These are phyloP conservation scores for Geranomyces variabilis DNA, from an alignment of 192 early-diverging fungal genomes.

Conservation along the genomic window DNA sequence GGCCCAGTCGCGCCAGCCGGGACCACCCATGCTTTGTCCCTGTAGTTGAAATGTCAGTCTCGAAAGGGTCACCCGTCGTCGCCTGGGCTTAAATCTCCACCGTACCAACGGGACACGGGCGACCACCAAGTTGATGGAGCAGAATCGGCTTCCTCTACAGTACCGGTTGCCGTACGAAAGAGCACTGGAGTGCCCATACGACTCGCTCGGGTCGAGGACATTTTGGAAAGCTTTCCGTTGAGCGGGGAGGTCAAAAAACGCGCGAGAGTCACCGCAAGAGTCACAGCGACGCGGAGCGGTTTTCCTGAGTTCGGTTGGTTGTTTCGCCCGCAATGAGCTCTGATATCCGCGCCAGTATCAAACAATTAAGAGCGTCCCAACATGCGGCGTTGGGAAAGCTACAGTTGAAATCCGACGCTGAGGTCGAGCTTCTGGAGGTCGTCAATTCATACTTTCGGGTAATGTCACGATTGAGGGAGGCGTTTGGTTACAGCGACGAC, in stretches of 20 bases:
- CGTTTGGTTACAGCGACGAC: neutral
- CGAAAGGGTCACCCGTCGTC: neutral
- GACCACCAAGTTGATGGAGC: neutral
- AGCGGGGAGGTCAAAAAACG: too few species aligned
- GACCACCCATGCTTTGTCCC: constrained; percentile 4
- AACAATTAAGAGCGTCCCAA: constrained; percentile 27
- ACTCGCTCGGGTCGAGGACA: constrained; percentile 7
- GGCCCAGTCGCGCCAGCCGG: neutral
- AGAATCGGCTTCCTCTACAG: neutral
- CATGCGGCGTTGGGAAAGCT: constrained; percentile 31
- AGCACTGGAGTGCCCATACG: constrained; percentile 7
- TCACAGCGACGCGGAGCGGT: too few species aligned
- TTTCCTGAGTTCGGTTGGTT: too few species aligned
- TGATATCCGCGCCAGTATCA: constrained; percentile 16
- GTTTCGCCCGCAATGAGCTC: constrained; percentile 8
- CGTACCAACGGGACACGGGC: neutral
- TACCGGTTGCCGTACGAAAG: neutral
- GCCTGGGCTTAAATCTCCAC: too few species aligned
- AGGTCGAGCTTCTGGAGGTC: constrained; percentile 46
- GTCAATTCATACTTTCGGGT: constrained; percentile 42
- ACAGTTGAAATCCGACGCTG: constrained; percentile 38
- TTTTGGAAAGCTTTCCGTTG: neutral
- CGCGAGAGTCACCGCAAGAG: too few species aligned
- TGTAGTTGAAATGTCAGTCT: neutral
- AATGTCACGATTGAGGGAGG: neutral